Percentiles rank a stretch among this genome's conserved stretches.
phyloP scores from a whole-genome alignment of 1,284 basidiomycete genomes.

The Trichosporon sp. region DNA sequence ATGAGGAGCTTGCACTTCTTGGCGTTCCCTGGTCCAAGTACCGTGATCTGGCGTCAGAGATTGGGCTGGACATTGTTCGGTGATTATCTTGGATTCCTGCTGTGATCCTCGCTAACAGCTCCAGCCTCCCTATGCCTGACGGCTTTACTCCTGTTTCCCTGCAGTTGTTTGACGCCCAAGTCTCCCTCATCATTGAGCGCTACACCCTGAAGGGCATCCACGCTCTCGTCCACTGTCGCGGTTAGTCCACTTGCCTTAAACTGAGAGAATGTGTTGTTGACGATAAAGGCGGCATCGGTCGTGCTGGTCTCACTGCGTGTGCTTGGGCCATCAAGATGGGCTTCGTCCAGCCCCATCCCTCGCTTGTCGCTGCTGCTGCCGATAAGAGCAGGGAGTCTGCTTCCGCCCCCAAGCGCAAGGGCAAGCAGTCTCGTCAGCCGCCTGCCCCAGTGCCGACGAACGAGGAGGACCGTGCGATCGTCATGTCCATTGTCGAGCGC shows the following conservation, averaged over 20 bases:
- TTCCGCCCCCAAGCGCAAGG: conserved; percentile 4
- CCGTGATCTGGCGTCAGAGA: conserved; percentile 57
- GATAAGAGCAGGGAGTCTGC: background rate
- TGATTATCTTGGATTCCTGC: conserved; percentile 29
- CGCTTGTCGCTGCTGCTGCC: conserved; percentile 26
- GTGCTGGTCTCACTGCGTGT: conserved; percentile 87
- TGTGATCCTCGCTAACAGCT: conserved; percentile 8
- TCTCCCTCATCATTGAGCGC: conserved; percentile 64
- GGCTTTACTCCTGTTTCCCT: conserved; percentile 74
- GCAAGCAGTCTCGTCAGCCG: conserved; percentile 7
- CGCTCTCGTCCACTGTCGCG: conserved; percentile 86
- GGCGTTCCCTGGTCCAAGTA: conserved; percentile 82
- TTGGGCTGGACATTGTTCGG: conserved; percentile 72
- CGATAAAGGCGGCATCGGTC: conserved; percentile 66
- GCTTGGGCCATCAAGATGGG: conserved; percentile 92
- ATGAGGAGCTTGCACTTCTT: conserved; percentile 75
- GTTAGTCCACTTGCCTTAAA: conserved; percentile 43
- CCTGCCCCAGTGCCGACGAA: conserved; percentile 6
- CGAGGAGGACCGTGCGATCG: conserved; percentile 54
- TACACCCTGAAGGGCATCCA: conserved; percentile 73
- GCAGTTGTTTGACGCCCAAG: conserved; percentile 61
- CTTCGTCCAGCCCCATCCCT: conserved; percentile 53
- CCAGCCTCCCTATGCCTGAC: conserved; percentile 84
- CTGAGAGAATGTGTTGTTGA: background rate
- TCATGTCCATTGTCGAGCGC: conserved; percentile 61